These are phyloP conservation scores for Misopates orontium DNA, from an alignment of 257 asterid genomes.

Conservation along the genomic window DNA sequence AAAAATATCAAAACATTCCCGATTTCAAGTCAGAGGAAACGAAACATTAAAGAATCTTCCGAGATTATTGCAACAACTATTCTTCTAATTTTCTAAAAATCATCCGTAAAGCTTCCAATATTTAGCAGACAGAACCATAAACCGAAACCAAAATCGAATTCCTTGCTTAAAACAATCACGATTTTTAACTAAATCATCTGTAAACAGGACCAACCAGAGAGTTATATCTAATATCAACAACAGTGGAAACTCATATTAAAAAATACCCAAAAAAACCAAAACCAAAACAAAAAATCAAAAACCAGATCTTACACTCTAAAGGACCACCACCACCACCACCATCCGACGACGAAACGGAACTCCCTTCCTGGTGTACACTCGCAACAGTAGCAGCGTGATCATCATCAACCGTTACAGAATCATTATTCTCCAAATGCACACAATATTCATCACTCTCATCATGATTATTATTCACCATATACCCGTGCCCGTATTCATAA, in stretches of 20 bases:
- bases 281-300: too few species aligned
- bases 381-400: constrained; percentile 48
- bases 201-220: not conserved
- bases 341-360: constrained; percentile 33
- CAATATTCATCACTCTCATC: constrained; percentile 39
- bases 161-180: constrained; percentile 1
- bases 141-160: too few species aligned
- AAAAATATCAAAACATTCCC: too few species aligned
- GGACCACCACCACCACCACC: constrained; percentile 48
- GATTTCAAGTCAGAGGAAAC: too few species aligned
- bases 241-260: too few species aligned
- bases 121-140: too few species aligned
- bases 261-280: too few species aligned
- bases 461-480: constrained; percentile 46
- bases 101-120: too few species aligned
- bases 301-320: constrained; percentile 63
- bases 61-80: too few species aligned
- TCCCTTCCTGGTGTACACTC: constrained; percentile 42
- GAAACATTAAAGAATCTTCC: too few species aligned
- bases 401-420: constrained; percentile 35
- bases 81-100: too few species aligned
- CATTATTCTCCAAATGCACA: constrained; percentile 49
- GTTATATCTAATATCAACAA: too few species aligned
- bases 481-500: constrained; percentile 61
- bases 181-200: not conserved